Base-by-base conservation (phyloP, 768 basidiomycete species). In the Mycena crocata region DNA sequence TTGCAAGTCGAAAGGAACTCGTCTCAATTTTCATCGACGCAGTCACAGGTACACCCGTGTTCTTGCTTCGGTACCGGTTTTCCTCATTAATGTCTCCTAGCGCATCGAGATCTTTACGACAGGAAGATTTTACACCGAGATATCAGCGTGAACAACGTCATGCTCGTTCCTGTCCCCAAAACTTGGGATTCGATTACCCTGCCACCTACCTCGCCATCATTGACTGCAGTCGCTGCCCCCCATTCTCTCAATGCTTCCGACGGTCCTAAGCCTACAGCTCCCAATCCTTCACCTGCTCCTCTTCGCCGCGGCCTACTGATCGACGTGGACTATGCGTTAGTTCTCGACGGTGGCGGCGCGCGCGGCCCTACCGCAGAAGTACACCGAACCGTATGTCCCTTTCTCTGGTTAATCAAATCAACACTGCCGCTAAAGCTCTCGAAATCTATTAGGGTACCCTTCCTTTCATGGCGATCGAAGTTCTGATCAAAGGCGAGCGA, bases 131-230 rank as follows among this genome's bases (percentile, higher is more conserved):
- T 64, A 19, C 63, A 64, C 24, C 24, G 56, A 9, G 63, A 64
- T 24, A 57, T 64, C 21, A 64, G 63, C 32, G 4, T 57, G 26
- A 64, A 64, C 63, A 64, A 57, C 14, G 40, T 64, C 28, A 17
- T 64, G 63, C 24, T 64, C 10, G 48, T 57, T 10, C 54, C 60
- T 39, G 2, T 2, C 24, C 35, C 46, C 23, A 48, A 17, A 30
- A 48, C 37, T 12, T 57, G 24, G 55, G n/a, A 34, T 24, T 40
- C 42, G 28, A 34, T 19, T 32, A 19, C 35, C 15, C 13, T 55
- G 45, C 34, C 52, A 23, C 49, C 37, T 6, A 40, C 61, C 23
- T 46, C 61, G 17, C 40, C 60, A 23, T 24, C 35, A 24, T 15
- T 51, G 28, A 31, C 30, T 1, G 60, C 39, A 4, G 50, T 44